A percentile compares a stretch with the other conserved stretches of the same genome.
Conservation (phyloP, 2,329 filamentous ascomycete genomes). For the Ophiostoma ulmi region DNA sequence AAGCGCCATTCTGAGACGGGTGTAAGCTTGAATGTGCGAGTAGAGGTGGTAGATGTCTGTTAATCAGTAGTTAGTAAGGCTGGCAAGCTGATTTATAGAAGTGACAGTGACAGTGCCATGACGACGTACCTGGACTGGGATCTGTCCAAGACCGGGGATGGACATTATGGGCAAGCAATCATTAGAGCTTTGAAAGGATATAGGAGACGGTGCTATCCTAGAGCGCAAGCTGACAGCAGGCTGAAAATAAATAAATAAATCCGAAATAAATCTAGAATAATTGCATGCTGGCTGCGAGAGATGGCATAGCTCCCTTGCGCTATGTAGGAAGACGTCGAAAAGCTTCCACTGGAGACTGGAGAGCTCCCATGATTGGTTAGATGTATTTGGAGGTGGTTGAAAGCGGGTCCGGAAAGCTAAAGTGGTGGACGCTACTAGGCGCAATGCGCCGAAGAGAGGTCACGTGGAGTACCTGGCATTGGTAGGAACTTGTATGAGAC, state of each 20-base stretch:
- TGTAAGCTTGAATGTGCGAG: conserved; percentile 49
- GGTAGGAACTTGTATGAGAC: not conserved
- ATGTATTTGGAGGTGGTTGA: not conserved
- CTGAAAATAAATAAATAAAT: not conserved
- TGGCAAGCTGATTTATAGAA: not conserved
- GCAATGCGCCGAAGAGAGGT: not conserved
- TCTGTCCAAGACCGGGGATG: conserved; percentile 67
- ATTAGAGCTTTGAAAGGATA: not conserved
- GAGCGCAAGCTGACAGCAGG: not conserved
- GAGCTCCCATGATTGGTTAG: not conserved
- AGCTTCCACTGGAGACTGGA: not conserved
- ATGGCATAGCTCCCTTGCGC: not conserved
- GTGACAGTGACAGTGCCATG: not conserved
- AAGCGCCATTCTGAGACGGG: conserved; percentile 75
- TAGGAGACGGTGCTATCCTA: not conserved
- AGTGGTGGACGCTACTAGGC: too few relatives aligned
- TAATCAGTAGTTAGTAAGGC: conserved; percentile 2
- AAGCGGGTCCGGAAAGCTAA: not conserved
- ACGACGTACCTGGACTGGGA: conserved; percentile 50
- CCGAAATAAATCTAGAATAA: not conserved
- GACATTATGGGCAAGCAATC: conserved; percentile 49
- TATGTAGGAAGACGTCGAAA: not conserved
- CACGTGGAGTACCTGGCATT: not conserved
- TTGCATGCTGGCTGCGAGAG: not conserved
- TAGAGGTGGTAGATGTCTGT: conserved; percentile 38